Evolutionary conservation across 768 basidiomycete genomes (phyloP).

Genomic region (Leccinum obscurum): DNA sequence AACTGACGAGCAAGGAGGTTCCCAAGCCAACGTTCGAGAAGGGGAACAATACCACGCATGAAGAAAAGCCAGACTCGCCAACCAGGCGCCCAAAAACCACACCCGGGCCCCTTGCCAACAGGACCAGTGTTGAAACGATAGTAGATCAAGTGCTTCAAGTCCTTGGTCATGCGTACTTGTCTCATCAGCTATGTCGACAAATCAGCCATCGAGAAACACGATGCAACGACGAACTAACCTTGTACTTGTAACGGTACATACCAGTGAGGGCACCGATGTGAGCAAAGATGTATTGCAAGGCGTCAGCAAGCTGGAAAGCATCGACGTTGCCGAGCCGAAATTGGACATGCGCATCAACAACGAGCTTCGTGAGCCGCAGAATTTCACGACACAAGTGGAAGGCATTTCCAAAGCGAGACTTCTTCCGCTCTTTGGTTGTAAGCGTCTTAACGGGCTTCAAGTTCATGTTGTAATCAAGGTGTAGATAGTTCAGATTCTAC

Average conservation of each 20-base stretch:
- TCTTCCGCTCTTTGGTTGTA: conserved; percentile 99
- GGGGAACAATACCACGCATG: conserved; percentile 97
- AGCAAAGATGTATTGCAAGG: conserved; percentile 95
- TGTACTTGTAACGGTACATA: conserved; percentile 99
- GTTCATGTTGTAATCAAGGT: conserved; percentile 55
- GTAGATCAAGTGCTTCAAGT: conserved; percentile 97
- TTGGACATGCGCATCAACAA: conserved; percentile 60
- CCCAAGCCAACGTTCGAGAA: conserved; percentile 96
- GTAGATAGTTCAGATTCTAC: conserved; percentile 89
- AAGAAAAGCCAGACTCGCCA: conserved; percentile 99
- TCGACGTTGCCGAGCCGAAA: too few relatives aligned
- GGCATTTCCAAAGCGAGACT: conserved; percentile 97
- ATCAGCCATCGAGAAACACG: conserved; percentile 9
- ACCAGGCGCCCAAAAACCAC: conserved; percentile 99
- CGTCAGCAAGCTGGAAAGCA: conserved; percentile 98
- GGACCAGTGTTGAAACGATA: conserved; percentile 99
- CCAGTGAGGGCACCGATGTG: conserved; percentile 98
- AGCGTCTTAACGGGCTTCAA: conserved; percentile 96
- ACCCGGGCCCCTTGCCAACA: conserved; percentile 98
- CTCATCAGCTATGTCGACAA: conserved; percentile 74
- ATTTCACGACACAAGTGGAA: conserved; percentile 99
- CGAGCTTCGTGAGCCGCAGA: conserved; percentile 93
- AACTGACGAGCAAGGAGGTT: conserved; percentile 98
- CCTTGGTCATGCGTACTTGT: conserved; percentile 99
- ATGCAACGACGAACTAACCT: conserved; percentile 49